Percentiles rank a stretch among this genome's conserved stretches.
These are phyloP conservation scores for Lepiota brunneoincarnata DNA, from an alignment of 768 basidiomycete species.

Conservation along the genomic window DNA sequence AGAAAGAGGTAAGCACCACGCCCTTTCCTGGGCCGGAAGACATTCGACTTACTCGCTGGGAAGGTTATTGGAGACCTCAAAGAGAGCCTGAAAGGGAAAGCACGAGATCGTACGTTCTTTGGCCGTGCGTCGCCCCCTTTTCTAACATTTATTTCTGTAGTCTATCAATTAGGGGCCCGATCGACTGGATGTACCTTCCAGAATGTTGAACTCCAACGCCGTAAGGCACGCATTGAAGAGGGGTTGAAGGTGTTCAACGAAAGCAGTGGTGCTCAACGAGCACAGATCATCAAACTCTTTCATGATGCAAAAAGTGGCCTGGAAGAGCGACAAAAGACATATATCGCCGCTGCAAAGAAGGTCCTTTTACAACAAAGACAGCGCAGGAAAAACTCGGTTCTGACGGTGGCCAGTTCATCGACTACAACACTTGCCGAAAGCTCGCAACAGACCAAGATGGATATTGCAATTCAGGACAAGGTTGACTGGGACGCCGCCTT, in stretches of 20 bases:
- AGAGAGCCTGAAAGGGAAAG: neutral
- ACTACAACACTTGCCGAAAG: neutral
- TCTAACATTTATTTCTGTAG: neutral
- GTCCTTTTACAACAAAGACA: slow-evolving; percentile 7
- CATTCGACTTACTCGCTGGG: neutral
- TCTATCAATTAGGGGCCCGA: neutral
- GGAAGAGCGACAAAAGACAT: slow-evolving; percentile 31
- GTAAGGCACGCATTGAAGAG: slow-evolving; percentile 35
- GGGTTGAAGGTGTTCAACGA: slow-evolving; percentile 33
- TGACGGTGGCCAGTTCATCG: neutral
- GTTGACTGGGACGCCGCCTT: slow-evolving; percentile 11
- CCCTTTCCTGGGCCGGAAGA: too few relatives aligned
- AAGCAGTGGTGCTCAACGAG: slow-evolving; percentile 31
- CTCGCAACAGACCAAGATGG: neutral
- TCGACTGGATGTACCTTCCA: neutral
- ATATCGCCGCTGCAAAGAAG: slow-evolving; percentile 29
- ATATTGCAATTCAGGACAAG: neutral
- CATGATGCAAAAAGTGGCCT: slow-evolving; percentile 27
- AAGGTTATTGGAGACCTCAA: neutral
- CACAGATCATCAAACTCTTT: slow-evolving; percentile 34
- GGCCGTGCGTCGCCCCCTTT: neutral
- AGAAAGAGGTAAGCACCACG: neutral
- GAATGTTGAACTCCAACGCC: slow-evolving; percentile 27
- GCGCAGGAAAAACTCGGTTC: neutral
- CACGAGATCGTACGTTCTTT: neutral